Conservation (phyloP, 148 eudicot species). For the Persicaria tinctoria region DNA sequence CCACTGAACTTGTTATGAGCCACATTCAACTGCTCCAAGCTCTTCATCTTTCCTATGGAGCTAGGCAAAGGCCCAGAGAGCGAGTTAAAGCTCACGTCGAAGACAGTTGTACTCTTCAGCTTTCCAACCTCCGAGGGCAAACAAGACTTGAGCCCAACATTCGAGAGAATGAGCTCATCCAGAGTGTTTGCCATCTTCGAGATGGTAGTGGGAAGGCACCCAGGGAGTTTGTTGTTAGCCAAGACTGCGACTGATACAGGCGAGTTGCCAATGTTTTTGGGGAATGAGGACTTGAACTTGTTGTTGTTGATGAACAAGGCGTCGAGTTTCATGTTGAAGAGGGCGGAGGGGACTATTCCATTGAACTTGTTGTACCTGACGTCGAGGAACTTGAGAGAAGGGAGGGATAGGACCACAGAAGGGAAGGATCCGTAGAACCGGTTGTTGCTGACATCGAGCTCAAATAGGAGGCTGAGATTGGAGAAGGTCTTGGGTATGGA, state of each 20-base stretch:
- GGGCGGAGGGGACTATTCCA: slow-evolving; percentile 25
- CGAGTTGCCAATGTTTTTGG: slow-evolving; percentile 39
- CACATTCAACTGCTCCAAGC: slow-evolving; percentile 46
- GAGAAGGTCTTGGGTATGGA: slow-evolving; percentile 26
- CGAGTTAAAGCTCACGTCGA: slow-evolving; percentile 38
- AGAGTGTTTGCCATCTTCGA: slow-evolving; percentile 33
- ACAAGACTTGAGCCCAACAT: slow-evolving; percentile 31
- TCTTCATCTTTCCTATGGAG: slow-evolving; percentile 34
- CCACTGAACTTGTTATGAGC: slow-evolving; percentile 35
- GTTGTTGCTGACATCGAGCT: slow-evolving; percentile 51
- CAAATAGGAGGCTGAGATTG: slow-evolving; percentile 27
- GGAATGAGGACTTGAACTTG: slow-evolving; percentile 21
- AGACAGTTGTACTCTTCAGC: slow-evolving; percentile 28
- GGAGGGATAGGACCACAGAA: slow-evolving; percentile 20
- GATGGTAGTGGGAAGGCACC: slow-evolving; percentile 40
- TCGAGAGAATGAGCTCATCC: slow-evolving; percentile 29
- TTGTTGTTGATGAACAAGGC: slow-evolving; percentile 50
- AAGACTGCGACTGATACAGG: slow-evolving; percentile 38
- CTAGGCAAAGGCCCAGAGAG: slow-evolving; percentile 37
- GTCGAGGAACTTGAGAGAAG: slow-evolving; percentile 36
- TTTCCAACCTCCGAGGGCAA: slow-evolving; percentile 39
- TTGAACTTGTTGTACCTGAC: slow-evolving; percentile 37
- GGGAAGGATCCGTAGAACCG: slow-evolving; percentile 33
- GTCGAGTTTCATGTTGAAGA: slow-evolving; percentile 41
- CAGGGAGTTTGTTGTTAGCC: slow-evolving; percentile 32